Conservation (phyloP, 192 early-diverging fungal genomes). For the Gaertneriomyces semiglobifer region DNA sequence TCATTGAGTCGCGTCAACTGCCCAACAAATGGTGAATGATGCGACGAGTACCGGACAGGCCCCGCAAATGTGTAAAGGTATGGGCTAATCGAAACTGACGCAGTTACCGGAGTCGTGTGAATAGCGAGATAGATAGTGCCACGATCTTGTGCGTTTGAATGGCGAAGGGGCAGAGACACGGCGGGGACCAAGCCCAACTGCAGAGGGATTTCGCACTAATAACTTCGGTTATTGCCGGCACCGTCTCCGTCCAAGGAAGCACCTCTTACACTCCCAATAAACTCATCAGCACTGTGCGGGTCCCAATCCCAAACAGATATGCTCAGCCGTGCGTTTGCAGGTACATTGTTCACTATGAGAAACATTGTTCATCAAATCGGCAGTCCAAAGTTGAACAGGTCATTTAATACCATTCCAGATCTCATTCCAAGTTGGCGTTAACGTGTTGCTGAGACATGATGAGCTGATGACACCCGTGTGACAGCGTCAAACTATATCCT, state of each 20-base stretch:
- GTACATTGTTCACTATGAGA: slow-evolving; percentile 1
- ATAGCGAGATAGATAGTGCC: slow-evolving; percentile 3
- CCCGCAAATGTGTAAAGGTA: slow-evolving; percentile 19
- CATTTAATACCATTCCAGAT: neutral
- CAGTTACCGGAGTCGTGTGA: neutral
- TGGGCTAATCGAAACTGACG: neutral
- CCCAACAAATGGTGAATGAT: slow-evolving; percentile 23
- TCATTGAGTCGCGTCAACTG: slow-evolving; percentile 8
- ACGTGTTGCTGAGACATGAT: slow-evolving; percentile 17
- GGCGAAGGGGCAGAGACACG: too few species aligned
- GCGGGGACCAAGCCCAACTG: too few species aligned
- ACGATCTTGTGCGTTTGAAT: neutral
- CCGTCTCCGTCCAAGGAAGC: neutral
- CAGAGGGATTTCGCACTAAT: slow-evolving; percentile 9
- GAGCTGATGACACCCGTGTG: neutral
- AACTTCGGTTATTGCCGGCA: neutral
- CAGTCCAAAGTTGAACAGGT: too few species aligned
- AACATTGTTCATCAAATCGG: too few species aligned
- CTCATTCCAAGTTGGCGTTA: slow-evolving; percentile 20
- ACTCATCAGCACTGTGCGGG: slow-evolving; percentile 1
- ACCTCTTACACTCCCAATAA: slow-evolving; percentile 11
- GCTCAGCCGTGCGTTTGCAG: neutral
- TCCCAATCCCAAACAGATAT: slow-evolving; percentile 18
- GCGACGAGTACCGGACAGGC: slow-evolving; percentile 13
- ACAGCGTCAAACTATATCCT: neutral